A percentile compares a stretch with the other conserved stretches of the same genome.
Conservation (phyloP, 2,329 filamentous ascomycete genomes). For the Venturia aucupariae region DNA sequence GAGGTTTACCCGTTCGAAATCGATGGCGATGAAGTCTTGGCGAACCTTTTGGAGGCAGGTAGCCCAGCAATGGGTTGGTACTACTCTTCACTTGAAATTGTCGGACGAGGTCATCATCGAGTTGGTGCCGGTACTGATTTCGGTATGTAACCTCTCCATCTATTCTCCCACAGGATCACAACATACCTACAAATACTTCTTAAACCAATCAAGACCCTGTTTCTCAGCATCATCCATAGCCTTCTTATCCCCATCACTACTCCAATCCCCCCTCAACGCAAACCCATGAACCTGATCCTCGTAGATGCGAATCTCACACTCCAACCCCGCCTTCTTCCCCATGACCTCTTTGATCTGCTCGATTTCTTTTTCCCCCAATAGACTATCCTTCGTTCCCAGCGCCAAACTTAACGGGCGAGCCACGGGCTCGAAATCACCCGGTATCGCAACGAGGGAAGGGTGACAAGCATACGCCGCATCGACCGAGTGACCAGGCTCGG, state of each 20-base stretch:
- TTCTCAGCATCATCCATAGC: slow-evolving; percentile 37
- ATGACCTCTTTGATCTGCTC: slow-evolving; percentile 31
- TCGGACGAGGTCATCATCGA: too few species aligned
- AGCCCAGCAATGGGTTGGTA: too few species aligned
- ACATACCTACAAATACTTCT: slow-evolving; percentile 24
- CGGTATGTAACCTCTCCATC: background rate
- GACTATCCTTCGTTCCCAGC: slow-evolving; percentile 34
- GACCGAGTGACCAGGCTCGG: slow-evolving; percentile 24
- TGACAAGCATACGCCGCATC: slow-evolving; percentile 36
- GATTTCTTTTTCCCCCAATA: slow-evolving; percentile 30
- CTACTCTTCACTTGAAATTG: too few species aligned
- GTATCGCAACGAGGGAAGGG: slow-evolving; percentile 33
- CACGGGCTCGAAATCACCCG: slow-evolving; percentile 33
- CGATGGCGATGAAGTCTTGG: too few species aligned
- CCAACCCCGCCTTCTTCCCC: slow-evolving; percentile 25
- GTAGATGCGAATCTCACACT: slow-evolving; percentile 33
- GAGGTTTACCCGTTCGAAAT: too few species aligned
- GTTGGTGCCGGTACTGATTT: background rate
- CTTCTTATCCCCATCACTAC: slow-evolving; percentile 36
- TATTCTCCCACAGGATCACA: background rate
- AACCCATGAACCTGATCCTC: slow-evolving; percentile 38
- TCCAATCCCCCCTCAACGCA: slow-evolving; percentile 34
- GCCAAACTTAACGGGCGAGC: slow-evolving; percentile 32
- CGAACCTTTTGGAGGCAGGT: too few species aligned
- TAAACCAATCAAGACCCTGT: slow-evolving; percentile 34